These are phyloP conservation scores for Paxillus ammoniavirescens DNA, from an alignment of 768 basidiomycete species.

Conservation along the genomic window DNA sequence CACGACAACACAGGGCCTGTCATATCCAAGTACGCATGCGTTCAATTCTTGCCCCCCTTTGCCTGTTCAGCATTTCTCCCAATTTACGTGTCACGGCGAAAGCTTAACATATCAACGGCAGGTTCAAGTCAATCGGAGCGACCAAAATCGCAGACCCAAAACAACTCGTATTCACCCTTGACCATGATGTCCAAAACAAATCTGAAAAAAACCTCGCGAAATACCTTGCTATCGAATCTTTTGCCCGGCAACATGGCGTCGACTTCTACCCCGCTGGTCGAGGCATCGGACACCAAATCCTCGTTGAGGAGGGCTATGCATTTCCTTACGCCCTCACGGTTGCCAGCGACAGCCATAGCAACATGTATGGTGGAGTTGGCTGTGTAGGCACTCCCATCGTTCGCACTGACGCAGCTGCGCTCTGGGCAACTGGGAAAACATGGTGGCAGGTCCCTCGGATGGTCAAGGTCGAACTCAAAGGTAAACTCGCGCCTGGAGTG, in stretches of 20 bases:
- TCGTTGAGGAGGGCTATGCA: slow-evolving; percentile 98
- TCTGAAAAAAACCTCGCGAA: slow-evolving; percentile 87
- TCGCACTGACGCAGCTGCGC: slow-evolving; percentile 88
- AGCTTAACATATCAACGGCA: slow-evolving; percentile 28
- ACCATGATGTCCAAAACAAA: slow-evolving; percentile 98
- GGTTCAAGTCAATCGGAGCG: slow-evolving; percentile 94
- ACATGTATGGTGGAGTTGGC: slow-evolving; percentile 98
- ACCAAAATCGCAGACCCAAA: slow-evolving; percentile 73
- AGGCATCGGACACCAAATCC: slow-evolving; percentile 96
- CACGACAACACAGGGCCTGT: slow-evolving; percentile 99
- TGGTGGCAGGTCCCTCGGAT: slow-evolving; percentile 99
- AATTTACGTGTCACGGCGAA: background rate
- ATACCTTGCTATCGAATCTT: slow-evolving; percentile 88
- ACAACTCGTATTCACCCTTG: slow-evolving; percentile 94
- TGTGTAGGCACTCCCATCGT: slow-evolving; percentile 98
- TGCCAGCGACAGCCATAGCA: slow-evolving; percentile 94
- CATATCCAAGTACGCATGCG: slow-evolving; percentile 78
- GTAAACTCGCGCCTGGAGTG: slow-evolving; percentile 80
- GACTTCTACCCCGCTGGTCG: slow-evolving; percentile 98
- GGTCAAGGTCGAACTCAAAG: slow-evolving; percentile 90
- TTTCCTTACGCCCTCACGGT: slow-evolving; percentile 96
- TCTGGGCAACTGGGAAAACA: slow-evolving; percentile 98
- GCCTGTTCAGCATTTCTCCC: slow-evolving; percentile 5
- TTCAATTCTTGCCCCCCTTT: background rate
- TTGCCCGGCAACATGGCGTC: slow-evolving; percentile 79